Evolutionary conservation across 768 basidiomycete species (phyloP).

Genomic region (Naganishia onofrii): DNA sequence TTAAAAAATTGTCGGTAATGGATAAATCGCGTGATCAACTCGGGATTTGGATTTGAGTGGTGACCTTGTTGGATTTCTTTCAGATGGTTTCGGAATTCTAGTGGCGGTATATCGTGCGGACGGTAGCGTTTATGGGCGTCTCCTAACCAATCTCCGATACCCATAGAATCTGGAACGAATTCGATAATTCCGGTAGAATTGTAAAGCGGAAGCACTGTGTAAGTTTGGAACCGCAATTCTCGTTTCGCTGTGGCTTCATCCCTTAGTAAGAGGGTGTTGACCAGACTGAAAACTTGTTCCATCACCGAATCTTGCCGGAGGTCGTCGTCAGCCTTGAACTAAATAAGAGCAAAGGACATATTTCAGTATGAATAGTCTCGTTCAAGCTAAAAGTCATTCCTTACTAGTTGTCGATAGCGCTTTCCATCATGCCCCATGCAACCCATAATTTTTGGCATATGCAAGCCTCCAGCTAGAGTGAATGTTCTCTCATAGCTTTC

Average conservation of each 20-base stretch:
- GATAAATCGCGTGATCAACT: conserved; percentile 47
- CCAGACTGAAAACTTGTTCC: conserved; percentile 93
- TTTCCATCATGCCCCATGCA: conserved; percentile 69
- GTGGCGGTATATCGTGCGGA: conserved; percentile 58
- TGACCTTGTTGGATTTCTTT: conserved; percentile 44
- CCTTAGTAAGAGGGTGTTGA: conserved; percentile 69
- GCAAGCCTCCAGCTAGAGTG: conserved; percentile 70
- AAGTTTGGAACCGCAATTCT: conserved; percentile 70
- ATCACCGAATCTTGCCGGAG: conserved; percentile 96
- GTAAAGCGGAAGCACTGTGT: conserved; percentile 83
- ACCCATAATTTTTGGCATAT: conserved; percentile 72
- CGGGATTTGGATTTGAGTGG: conserved; percentile 27
- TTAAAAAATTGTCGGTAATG: conserved; percentile 58
- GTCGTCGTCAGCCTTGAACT: conserved; percentile 95
- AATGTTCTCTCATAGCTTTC: conserved; percentile 62
- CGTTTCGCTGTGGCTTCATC: conserved; percentile 77
- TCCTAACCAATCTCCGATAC: conserved; percentile 64
- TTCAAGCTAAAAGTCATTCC: conserved; percentile 39
- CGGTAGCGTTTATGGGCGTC: conserved; percentile 69
- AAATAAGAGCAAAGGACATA: background rate
- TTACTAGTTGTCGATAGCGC: conserved; percentile 74
- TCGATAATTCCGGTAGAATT: conserved; percentile 79
- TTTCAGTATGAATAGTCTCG: background rate
- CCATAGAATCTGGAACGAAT: conserved; percentile 76
- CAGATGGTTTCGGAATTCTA: conserved; percentile 50